These are phyloP conservation scores for Mycothermus thermophilus DNA, from an alignment of 495 filamentous ascomycete genomes.

Conservation along the genomic window DNA sequence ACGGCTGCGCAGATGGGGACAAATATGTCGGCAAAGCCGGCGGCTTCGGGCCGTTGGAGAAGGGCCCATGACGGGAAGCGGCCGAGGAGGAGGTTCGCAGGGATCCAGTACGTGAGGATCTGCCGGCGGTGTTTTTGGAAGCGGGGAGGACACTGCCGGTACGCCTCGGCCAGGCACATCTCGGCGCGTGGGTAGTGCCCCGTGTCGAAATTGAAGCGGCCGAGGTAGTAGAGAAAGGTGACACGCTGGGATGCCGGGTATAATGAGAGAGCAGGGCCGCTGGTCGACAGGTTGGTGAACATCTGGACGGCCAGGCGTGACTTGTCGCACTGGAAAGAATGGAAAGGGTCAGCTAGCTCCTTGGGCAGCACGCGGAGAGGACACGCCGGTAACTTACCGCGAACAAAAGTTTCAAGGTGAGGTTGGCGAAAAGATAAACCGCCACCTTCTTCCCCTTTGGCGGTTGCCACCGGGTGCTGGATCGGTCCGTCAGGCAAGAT, in stretches of 20 bases:
- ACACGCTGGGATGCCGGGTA: constrained; percentile 83
- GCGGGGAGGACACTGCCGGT: constrained; percentile 55
- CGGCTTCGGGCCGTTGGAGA: constrained; percentile 56
- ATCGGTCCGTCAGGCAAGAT: constrained; percentile 75
- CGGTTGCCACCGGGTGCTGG: constrained; percentile 40
- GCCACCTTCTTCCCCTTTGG: constrained; percentile 75
- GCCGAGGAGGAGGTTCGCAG: constrained; percentile 71
- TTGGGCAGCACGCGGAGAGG: not conserved
- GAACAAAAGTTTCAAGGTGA: constrained; percentile 80
- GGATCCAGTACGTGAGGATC: constrained; percentile 75
- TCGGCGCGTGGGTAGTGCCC: constrained; percentile 65
- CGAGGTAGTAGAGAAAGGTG: constrained; percentile 89
- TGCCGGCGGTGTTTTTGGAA: constrained; percentile 58
- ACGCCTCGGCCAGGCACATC: constrained; percentile 60
- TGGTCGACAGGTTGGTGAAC: constrained; percentile 74
- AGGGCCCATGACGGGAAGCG: constrained; percentile 61
- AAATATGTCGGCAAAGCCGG: constrained; percentile 56
- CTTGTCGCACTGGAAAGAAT: constrained; percentile 38
- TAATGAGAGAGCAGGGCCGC: constrained; percentile 59
- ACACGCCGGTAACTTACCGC: constrained; percentile 35
- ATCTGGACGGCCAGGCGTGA: constrained; percentile 63
- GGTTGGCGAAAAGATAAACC: constrained; percentile 81
- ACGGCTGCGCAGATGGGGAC: constrained; percentile 61
- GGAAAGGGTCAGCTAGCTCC: constrained; percentile 3
- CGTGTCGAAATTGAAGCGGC: constrained; percentile 73